Conservation (phyloP, 2,329 filamentous ascomycete species). For the Corinectria fuckeliana region DNA sequence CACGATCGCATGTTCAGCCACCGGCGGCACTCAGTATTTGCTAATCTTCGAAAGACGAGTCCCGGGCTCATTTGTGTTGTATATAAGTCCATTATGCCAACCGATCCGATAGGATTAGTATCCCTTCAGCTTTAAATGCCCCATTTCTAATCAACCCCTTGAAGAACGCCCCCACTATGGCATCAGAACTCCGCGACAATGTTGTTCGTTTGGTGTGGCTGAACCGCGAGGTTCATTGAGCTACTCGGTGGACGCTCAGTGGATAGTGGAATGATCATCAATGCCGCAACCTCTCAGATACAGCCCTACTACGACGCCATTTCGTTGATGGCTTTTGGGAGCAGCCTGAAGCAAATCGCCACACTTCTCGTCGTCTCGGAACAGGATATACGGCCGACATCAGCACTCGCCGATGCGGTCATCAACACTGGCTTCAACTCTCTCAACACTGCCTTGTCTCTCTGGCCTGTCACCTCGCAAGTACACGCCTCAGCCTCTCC, state of each 20-base stretch:
- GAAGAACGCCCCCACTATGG: no score
- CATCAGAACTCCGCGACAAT: conserved; percentile 46
- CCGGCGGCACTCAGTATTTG: no score
- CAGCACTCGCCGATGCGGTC: conserved; percentile 51
- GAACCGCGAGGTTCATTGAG: conserved; percentile 52
- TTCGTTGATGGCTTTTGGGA: conserved; percentile 59
- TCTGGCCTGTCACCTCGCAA: conserved; percentile 51
- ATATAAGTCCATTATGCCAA: no score
- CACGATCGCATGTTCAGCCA: no score
- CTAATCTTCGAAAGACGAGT: no score
- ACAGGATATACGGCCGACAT: conserved; percentile 55
- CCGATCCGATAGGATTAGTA: no score
- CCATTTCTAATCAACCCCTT: no score
- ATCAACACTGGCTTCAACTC: conserved; percentile 64
- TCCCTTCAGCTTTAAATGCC: no score
- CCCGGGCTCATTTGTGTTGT: no score
- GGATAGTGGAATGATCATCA: conserved; percentile 36
- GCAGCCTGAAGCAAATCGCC: conserved; percentile 62
- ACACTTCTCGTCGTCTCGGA: conserved; percentile 55
- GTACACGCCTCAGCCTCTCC: neutral
- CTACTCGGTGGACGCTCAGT: conserved; percentile 52
- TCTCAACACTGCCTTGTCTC: conserved; percentile 61
- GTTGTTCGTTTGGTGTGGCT: conserved; percentile 42
- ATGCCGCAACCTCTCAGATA: conserved; percentile 52
- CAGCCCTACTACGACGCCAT: conserved; percentile 58